Conservation (phyloP, 208 protist species). For the Crithidia sp. region DNA sequence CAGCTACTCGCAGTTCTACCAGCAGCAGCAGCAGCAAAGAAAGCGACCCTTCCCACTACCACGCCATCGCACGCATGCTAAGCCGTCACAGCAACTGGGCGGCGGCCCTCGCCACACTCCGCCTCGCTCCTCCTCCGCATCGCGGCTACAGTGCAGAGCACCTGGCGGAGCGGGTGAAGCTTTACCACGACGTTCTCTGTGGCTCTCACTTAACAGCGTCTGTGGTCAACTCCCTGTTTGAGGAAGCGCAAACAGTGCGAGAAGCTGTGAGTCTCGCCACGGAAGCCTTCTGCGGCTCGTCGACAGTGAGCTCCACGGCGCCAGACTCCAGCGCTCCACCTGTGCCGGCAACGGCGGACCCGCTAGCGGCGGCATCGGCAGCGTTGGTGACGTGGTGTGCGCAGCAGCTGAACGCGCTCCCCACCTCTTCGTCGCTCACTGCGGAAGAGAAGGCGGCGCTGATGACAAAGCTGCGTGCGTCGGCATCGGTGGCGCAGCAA, state of each 20-base stretch:
- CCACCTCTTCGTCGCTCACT: background rate
- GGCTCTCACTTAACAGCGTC: conserved; percentile 1
- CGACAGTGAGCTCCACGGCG: too few species aligned
- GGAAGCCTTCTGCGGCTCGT: conserved; percentile 2
- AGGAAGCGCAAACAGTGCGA: too few species aligned
- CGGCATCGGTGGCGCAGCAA: too few species aligned
- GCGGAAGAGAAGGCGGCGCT: background rate
- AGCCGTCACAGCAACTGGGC: conserved; percentile 9
- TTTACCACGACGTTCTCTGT: conserved; percentile 23
- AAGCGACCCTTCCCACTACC: background rate
- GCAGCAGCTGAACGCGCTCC: background rate
- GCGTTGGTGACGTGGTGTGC: conserved; percentile 11
- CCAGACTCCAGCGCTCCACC: background rate
- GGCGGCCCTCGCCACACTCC: conserved; percentile 20
- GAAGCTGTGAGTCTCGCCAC: background rate
- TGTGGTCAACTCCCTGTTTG: too few species aligned
- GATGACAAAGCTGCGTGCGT: background rate
- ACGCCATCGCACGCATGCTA: conserved; percentile 13
- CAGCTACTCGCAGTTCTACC: too few species aligned
- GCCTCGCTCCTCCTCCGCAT: conserved; percentile 8
- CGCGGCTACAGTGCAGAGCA: conserved; percentile 14
- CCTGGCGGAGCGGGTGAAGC: conserved; percentile 18
- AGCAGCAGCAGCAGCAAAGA: background rate
- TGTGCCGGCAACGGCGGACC: background rate
- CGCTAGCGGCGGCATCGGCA: background rate